Base-by-base conservation (phyloP, 176 grass and related monocot species). In the Ananas comosus region DNA sequence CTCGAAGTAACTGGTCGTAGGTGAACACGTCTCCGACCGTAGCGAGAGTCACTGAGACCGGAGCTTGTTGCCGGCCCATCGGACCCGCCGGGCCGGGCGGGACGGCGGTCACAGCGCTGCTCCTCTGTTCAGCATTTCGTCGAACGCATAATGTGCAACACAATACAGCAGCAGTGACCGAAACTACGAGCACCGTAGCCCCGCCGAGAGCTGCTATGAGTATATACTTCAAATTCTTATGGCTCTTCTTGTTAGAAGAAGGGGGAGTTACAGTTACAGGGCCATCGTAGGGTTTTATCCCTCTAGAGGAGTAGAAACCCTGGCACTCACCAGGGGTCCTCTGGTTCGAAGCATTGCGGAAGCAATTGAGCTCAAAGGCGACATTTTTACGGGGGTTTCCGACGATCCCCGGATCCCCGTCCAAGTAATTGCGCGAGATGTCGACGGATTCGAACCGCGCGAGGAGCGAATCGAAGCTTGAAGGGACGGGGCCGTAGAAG, bases 361-460 rank as follows among this genome's bases (percentile, higher is more conserved):
- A 80, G 80, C 94, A 93, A 70, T 99, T 93, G 70, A 75, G 64
- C 11, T 51, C 73, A 73, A 78, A 82, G 4, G 72, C 80, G 18
- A 82, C 64, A 70, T 90, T 90, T 53, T 66, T 73, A 67, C 24
- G 72, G 49, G 12, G 27, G 50, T 52, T 50, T 9, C 49, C 2
- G 11, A 80, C 29, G 29, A 33, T 63, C 12, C 71, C 65, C 14
- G 87, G 65, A 21, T 66, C 73, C 59, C 93, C 86, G 3, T 83
- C 77, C 14, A 97, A 93, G 77, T 92, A 97, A 58, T 97, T 93
- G 52, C 52, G 80, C 1, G 89, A 93, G 73, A 97, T 75, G 71
- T 97, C 82, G 57, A 73, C 82, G 64, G 48, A 56, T 9, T 3
- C 10, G 68, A 74, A 68, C 56, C 61, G 29, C 29, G 29, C n/a